Evolutionary conservation across 2,329 filamentous ascomycete genomes (phyloP), one percentile per base, ranked within the genome.

Genomic region (Xylariaceae sp.): DNA sequence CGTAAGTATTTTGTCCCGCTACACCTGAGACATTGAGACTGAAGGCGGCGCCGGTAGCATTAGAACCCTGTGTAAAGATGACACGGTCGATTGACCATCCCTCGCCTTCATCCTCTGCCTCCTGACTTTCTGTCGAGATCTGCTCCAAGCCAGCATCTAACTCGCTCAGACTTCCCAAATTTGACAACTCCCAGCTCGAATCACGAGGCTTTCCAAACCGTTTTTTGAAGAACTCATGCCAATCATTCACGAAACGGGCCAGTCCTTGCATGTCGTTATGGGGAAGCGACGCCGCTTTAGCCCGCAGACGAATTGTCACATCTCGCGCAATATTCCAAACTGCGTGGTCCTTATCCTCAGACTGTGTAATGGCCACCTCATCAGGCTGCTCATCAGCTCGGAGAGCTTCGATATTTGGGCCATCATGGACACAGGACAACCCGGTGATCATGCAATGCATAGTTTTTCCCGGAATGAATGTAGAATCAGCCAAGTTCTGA

Each of bases 131-230:
- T 27, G 14, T 27, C n/a, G 7, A 25, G 23, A 34, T 50, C 44
- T 50, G 44, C 6, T 47, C 40, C 8, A 22, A 36, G 8, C 27
- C 38, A 1, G 48, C 43, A 5, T 61, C 55, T n/a, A 74, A 55
- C 12, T 17, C 33, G 11, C 12, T 17, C 17, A 52, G 40, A 29
- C 64, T 63, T 1, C 78, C 77, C 5, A 79, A 48, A 54, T 80
- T 82, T 48, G 73, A 79, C 4, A 80, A 54, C 49, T 74, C 72
- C 70, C 75, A 80, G 1, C 73, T 71, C 3, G 55, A 54, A 2
- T 64, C 57, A 8, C 75, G 67, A 11, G 62, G 54, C 42, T 64
- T 58, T 1, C 75, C 75, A 14, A 77, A 56, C 53, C 70, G 71
- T 1, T 58, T 55, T 4, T 54, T 48, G 52, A 71, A 73, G 48